Conservation (phyloP, 2,329 filamentous ascomycete genomes). For the Colletotrichum trifolii region DNA sequence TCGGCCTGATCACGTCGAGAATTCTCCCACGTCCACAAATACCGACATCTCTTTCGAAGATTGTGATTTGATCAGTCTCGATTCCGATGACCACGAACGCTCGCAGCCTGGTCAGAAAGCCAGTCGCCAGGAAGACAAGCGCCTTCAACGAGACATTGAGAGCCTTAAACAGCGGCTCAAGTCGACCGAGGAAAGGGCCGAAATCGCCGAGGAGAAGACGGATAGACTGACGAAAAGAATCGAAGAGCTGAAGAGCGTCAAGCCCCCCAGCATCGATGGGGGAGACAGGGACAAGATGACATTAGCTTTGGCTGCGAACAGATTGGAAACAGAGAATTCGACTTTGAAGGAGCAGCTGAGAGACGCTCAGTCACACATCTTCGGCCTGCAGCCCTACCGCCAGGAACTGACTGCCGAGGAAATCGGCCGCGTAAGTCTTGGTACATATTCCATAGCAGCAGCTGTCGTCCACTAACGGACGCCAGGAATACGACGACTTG, state of each 20-base stretch:
- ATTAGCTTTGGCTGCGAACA: slow-evolving; percentile 38
- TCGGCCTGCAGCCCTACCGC: slow-evolving; percentile 53
- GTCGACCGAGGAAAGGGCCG: slow-evolving; percentile 16
- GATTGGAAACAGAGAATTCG: slow-evolving; percentile 43
- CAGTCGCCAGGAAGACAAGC: not conserved
- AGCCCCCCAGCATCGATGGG: slow-evolving; percentile 40
- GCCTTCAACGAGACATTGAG: slow-evolving; percentile 39
- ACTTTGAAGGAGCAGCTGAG: slow-evolving; percentile 45
- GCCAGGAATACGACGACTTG: slow-evolving; percentile 50
- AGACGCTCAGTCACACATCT: slow-evolving; percentile 52
- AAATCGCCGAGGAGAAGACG: slow-evolving; percentile 46
- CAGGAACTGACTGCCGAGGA: slow-evolving; percentile 51
- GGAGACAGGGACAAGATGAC: slow-evolving; percentile 41
- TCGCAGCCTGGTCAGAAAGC: not conserved
- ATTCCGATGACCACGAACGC: slow-evolving; percentile 2
- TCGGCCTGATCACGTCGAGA: not conserved
- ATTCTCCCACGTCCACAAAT: not conserved
- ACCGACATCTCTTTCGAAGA: slow-evolving; percentile 8
- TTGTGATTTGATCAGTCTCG: slow-evolving; percentile 24
- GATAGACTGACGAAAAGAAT: slow-evolving; percentile 41
- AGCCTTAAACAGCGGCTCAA: slow-evolving; percentile 33
- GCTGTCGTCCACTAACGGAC: slow-evolving; percentile 28
- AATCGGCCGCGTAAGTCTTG: slow-evolving; percentile 47
- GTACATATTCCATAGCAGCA: not conserved
- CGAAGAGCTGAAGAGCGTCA: slow-evolving; percentile 40